Evolutionary conservation across 805 yeast genomes (phyloP).

Genomic region (Pichia thaimueangensis): DNA sequence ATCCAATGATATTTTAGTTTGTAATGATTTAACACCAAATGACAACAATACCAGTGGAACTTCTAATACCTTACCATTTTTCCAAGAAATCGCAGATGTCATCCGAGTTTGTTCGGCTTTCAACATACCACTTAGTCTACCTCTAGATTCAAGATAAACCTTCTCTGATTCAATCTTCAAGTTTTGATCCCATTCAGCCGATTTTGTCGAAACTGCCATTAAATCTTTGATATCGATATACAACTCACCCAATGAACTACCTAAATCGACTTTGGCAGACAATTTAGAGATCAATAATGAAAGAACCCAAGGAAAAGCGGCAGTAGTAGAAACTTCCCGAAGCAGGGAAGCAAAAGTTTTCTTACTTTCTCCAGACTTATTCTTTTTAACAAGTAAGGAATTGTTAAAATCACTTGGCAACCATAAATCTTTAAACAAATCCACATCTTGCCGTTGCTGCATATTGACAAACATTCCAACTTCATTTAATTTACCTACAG

Average conservation of each 20-base stretch:
- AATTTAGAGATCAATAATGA: conserved; percentile 50
- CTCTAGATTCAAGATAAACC: conserved; percentile 50
- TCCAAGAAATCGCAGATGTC: conserved; percentile 69
- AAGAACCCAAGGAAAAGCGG: conserved; percentile 70
- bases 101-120: conserved; percentile 41
- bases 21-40: conserved; percentile 48
- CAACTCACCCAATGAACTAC: conserved; percentile 73
- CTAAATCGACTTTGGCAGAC: conserved; percentile 62
- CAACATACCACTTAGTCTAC: conserved; percentile 76
- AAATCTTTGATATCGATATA: conserved; percentile 47
- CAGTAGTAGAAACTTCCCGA: conserved; percentile 52
- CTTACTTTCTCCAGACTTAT: conserved; percentile 2
- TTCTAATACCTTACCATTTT: conserved; percentile 34
- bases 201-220: conserved; percentile 67
- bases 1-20: conserved; percentile 67
- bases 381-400: conserved; percentile 5
- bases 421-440: conserved; percentile 82
- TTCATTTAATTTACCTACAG: conserved; percentile 44
- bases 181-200: conserved; percentile 64
- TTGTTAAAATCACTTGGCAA: conserved; percentile 39
- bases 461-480: conserved; percentile 62
- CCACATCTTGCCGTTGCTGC: conserved; percentile 82
- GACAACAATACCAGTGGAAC: conserved; percentile 66
- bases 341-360: conserved; percentile 40
- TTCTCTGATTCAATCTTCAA: conserved; percentile 54